A percentile compares a stretch with the other conserved stretches of the same genome.
These are phyloP conservation scores for Dryas alaskensis DNA, from an alignment of 306 rosid genomes.

Conservation along the genomic window DNA sequence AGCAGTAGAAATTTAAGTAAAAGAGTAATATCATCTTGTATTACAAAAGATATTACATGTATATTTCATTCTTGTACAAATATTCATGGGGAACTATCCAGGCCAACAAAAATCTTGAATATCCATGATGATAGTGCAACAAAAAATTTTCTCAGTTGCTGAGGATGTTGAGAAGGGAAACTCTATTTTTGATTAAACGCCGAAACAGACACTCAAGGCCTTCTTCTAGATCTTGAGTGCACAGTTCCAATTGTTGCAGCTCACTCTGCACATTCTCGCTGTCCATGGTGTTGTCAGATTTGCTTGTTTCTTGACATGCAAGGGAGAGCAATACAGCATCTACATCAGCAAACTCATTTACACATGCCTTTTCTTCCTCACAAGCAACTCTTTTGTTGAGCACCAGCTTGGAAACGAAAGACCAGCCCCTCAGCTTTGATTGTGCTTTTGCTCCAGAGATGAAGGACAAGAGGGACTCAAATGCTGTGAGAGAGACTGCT, in stretches of 20 bases:
- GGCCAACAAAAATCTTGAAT: constrained; percentile 25
- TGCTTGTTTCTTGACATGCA: constrained; percentile 23
- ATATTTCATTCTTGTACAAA: constrained; percentile 28
- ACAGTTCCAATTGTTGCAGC: constrained; percentile 37
- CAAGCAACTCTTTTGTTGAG: constrained; percentile 31
- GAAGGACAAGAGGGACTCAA: constrained; percentile 45
- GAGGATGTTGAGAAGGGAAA: constrained; percentile 48
- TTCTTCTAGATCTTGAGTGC: constrained; percentile 45
- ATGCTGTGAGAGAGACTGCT: constrained; percentile 27
- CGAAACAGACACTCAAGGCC: constrained; percentile 37
- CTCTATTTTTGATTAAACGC: constrained; percentile 44
- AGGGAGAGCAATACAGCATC: constrained; percentile 27
- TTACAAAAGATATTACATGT: constrained; percentile 9
- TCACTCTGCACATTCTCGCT: constrained; percentile 22
- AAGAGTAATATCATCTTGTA: neutral
- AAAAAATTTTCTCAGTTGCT: constrained; percentile 25
- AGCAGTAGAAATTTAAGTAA: neutral
- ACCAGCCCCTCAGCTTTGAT: constrained; percentile 35
- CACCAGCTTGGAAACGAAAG: constrained; percentile 40
- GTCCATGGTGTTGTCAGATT: constrained; percentile 14
- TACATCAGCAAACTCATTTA: constrained; percentile 42
- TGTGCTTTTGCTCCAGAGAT: constrained; percentile 31
- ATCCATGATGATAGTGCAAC: neutral
- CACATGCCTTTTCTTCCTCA: constrained; percentile 20
- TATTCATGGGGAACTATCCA: neutral